These are phyloP conservation scores for Suhomyces sp. DNA, from an alignment of 805 yeast genomes.

Conservation along the genomic window DNA sequence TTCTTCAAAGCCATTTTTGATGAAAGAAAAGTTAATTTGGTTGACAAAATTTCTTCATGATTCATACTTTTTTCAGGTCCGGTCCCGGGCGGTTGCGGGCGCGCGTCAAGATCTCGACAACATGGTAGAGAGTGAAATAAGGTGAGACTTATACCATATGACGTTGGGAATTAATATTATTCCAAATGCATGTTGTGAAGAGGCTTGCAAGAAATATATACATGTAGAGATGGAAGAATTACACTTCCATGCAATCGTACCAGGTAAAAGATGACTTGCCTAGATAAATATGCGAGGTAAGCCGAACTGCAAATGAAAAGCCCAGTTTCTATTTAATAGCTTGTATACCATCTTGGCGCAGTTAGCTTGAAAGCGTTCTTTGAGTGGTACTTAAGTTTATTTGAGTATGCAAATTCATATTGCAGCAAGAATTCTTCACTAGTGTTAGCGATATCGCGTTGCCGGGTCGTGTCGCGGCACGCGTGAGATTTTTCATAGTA, in stretches of 20 bases:
- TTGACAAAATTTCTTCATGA: background rate
- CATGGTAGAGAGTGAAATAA: background rate
- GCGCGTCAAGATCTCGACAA: background rate
- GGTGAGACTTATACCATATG: background rate
- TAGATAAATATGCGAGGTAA: background rate
- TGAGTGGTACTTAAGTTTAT: background rate
- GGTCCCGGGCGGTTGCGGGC: conserved; percentile 4
- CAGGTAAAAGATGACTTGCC: background rate
- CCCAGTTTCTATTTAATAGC: background rate
- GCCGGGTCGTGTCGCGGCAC: conserved; percentile 1
- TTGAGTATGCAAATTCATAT: background rate
- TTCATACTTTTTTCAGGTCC: conserved; percentile 3
- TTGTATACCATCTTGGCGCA: background rate
- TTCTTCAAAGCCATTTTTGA: conserved; percentile 28
- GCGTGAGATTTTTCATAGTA: conserved; percentile 2
- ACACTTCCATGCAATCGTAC: background rate
- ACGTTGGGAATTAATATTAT: background rate
- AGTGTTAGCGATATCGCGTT: background rate
- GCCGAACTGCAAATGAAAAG: background rate
- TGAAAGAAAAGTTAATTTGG: background rate
- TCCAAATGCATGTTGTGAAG: no score
- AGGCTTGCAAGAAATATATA: background rate
- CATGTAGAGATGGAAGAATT: background rate
- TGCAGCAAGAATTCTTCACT: background rate
- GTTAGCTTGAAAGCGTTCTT: background rate